phyloP scores from a whole-genome alignment of 768 basidiomycete genomes.

The Lactarius psammicola region DNA sequence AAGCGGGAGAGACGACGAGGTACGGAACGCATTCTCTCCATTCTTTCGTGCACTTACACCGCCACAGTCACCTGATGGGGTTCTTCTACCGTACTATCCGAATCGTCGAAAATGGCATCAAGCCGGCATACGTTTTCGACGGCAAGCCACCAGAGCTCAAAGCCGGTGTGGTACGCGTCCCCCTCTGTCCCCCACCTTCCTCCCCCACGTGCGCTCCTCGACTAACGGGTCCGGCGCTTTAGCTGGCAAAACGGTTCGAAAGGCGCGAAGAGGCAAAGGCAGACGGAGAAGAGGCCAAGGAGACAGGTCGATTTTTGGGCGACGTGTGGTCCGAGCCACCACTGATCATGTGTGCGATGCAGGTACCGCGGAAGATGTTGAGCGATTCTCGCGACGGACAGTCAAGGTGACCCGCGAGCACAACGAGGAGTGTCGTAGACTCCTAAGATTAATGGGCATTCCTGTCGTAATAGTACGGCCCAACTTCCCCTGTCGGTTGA shows the following conservation, averaged over 20 bases:
- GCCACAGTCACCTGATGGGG: conserved; percentile 86
- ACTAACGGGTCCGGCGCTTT: background rate
- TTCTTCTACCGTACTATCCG: conserved; percentile 97
- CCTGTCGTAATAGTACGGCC: conserved; percentile 82
- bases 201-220: too few relatives aligned
- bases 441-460: conserved; percentile 94
- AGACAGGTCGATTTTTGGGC: conserved; percentile 54
- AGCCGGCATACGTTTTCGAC: conserved; percentile 97
- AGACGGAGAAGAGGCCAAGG: conserved; percentile 94
- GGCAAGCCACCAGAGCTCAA: conserved; percentile 98
- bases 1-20: conserved; percentile 96
- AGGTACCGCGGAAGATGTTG: conserved; percentile 90
- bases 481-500: background rate
- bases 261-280: conserved; percentile 90
- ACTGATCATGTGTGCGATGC: conserved; percentile 7
- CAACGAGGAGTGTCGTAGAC: conserved; percentile 88
- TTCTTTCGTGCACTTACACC: background rate
- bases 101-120: conserved; percentile 98
- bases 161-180: conserved; percentile 81
- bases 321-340: background rate
- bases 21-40: conserved; percentile 27
- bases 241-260: conserved; percentile 98
- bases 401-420: conserved; percentile 96
- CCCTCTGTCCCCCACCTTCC: background rate
- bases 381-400: conserved; percentile 82